Percentiles rank a stretch among this genome's conserved stretches.
phyloP scores from a whole-genome alignment of 2,329 filamentous ascomycete species.

The Cercospora sp. region DNA sequence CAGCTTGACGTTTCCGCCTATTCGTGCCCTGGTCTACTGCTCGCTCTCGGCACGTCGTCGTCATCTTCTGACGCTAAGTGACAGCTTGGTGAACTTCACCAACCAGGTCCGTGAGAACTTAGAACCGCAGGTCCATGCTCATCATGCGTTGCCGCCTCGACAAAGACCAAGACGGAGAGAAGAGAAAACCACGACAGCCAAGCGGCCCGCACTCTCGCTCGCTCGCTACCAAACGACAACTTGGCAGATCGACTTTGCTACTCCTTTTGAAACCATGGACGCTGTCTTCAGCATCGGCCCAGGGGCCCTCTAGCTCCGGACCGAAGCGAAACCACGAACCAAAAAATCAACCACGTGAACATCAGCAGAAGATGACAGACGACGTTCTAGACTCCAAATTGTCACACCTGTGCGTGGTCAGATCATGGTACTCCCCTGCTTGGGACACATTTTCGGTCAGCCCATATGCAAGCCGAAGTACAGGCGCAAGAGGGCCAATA shows the following conservation, averaged over 20 bases:
- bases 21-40: not conserved
- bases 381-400: not conserved
- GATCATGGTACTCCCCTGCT: not conserved
- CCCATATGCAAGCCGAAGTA: not conserved
- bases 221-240: not conserved
- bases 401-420: not conserved
- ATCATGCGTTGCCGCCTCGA: not conserved
- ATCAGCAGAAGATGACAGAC: not conserved
- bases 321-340: not conserved
- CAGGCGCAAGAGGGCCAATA: not conserved
- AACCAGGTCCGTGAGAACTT: not conserved
- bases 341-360: not conserved
- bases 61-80: not conserved
- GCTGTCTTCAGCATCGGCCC: not conserved
- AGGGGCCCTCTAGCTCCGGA: not conserved
- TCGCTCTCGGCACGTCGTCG: not conserved
- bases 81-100: not conserved
- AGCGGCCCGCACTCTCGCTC: not conserved
- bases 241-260: not conserved
- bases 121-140: not conserved
- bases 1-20: not conserved
- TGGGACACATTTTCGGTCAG: not conserved
- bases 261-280: not conserved
- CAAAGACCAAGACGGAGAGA: not conserved
- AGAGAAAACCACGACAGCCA: not conserved